Evolutionary conservation across 1,284 basidiomycete genomes (phyloP), one percentile per base, ranked within the genome.

Genomic region (Wolfiporia cocos): DNA sequence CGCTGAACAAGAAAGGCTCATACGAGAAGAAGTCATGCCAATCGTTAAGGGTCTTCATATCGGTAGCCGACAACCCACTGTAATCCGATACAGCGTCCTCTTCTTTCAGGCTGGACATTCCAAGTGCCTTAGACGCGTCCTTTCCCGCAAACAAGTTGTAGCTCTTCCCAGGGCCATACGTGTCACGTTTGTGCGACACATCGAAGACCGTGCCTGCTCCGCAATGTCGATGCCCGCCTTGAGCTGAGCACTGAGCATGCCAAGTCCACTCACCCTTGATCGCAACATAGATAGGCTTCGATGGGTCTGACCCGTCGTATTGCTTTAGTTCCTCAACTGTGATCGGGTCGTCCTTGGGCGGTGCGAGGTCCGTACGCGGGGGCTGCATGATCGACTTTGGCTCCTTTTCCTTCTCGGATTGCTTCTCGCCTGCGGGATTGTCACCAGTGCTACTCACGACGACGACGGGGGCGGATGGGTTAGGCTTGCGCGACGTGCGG

Each of bases 51-150:
- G 91, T 88, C 64, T 92, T 91, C 62, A 68, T 63, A 59, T 96
- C 89, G 50, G 77, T 76, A 49, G 81, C 82, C 40, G 77, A 74
- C 35, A 99, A 73, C 0, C 62, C 68, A 50, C 83, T 89, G 62
- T 91, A 97, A 61, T 99, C 94, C 3, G 92, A 66, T 3, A 93
- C 73, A 0, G 94, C 95, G 58, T 98, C 86, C 61, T 93, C 88
- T 4, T 73, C 67, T 51, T 92, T 92, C 53, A 98, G 68, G 54
- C 87, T 92, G 28, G 90, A 94, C 75, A 82, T 78, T 14, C 90
- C 91, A 2, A 94, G 68, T 0, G 85, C 91, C 49, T 71, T 78
- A 23, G 86, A 89, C 0, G 81, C 95, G 56, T 98, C 95, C 67
- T 92, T 96, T 34, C 93, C 94, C 9, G 93, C 81, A 55, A 89